phyloP scores from a whole-genome alignment of 1,139 yeast species.

The Starmera stellimalicola region DNA sequence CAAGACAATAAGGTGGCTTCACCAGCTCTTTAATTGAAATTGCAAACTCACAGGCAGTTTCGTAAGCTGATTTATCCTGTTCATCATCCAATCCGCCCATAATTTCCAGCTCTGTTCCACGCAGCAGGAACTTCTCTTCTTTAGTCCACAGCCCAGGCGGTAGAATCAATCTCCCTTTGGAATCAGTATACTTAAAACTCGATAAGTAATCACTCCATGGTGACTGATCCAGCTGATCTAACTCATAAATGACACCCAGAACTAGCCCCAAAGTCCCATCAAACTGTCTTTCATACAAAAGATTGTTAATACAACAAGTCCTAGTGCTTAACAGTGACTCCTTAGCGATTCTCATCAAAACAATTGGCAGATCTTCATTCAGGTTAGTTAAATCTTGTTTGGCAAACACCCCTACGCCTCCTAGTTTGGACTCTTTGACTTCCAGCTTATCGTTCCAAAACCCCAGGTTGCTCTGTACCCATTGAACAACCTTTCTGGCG shows the following conservation, averaged over 20 bases:
- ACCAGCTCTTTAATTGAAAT: slow-evolving; percentile 12
- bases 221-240: slow-evolving; percentile 39
- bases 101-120: slow-evolving; percentile 60
- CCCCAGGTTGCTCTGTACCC: slow-evolving; percentile 40
- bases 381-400: slow-evolving; percentile 25
- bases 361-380: slow-evolving; percentile 15
- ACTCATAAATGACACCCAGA: slow-evolving; percentile 65
- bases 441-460: slow-evolving; percentile 40
- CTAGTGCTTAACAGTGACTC: slow-evolving; percentile 43
- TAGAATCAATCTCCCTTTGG: slow-evolving; percentile 24
- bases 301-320: slow-evolving; percentile 57
- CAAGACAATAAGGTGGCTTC: slow-evolving; percentile 13
- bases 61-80: slow-evolving; percentile 49
- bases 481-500: slow-evolving; percentile 24
- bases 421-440: slow-evolving; percentile 38
- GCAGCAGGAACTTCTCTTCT: slow-evolving; percentile 35
- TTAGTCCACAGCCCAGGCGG: slow-evolving; percentile 66
- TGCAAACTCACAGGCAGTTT: slow-evolving; percentile 45
- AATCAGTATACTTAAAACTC: slow-evolving; percentile 31
- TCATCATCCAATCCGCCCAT: slow-evolving; percentile 52
- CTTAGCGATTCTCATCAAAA: slow-evolving; percentile 33
- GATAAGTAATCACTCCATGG: slow-evolving; percentile 71
- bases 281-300: slow-evolving; percentile 49
- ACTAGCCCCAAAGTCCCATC: slow-evolving; percentile 63
- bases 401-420: slow-evolving; percentile 76